Percentiles rank a stretch among this genome's conserved stretches.
These are phyloP conservation scores for Diplodia seriata DNA, from an alignment of 2,329 filamentous ascomycete species.

Conservation along the genomic window DNA sequence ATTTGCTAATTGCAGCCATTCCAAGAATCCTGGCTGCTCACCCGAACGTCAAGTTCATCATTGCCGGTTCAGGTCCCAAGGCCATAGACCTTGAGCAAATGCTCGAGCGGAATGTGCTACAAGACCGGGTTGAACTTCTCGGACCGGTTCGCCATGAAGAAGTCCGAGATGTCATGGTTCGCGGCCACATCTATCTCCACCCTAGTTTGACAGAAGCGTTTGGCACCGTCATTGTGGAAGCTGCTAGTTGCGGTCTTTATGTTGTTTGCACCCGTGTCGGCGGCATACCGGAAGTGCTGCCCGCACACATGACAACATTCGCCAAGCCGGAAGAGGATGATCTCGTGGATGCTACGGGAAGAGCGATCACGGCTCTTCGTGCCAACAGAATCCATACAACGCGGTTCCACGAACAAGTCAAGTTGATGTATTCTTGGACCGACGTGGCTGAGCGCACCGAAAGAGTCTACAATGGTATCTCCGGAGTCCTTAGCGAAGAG, in stretches of 20 bases:
- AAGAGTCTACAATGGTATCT: slow-evolving; percentile 92
- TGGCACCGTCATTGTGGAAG: slow-evolving; percentile 96
- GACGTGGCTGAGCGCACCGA: slow-evolving; percentile 94
- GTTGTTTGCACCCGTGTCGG: slow-evolving; percentile 97
- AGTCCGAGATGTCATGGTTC: slow-evolving; percentile 95
- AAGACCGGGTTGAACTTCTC: slow-evolving; percentile 91
- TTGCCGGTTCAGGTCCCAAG: slow-evolving; percentile 93
- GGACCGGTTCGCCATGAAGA: slow-evolving; percentile 94
- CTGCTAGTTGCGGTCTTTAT: slow-evolving; percentile 92
- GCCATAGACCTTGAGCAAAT: slow-evolving; percentile 98
- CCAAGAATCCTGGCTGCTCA: slow-evolving; percentile 88
- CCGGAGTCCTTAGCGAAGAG: slow-evolving; percentile 80
- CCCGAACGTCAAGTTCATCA: slow-evolving; percentile 94
- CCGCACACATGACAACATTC: slow-evolving; percentile 96
- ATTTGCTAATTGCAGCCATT: slow-evolving; percentile 94
- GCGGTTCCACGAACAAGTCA: slow-evolving; percentile 94
- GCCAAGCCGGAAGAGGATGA: slow-evolving; percentile 97
- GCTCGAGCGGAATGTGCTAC: slow-evolving; percentile 91
- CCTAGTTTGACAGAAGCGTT: slow-evolving; percentile 96
- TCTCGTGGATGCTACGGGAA: slow-evolving; percentile 84
- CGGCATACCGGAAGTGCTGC: slow-evolving; percentile 94
- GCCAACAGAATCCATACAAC: slow-evolving; percentile 89
- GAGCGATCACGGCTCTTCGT: slow-evolving; percentile 84
- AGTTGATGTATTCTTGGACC: slow-evolving; percentile 98
- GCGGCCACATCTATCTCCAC: slow-evolving; percentile 95